Percentiles rank a stretch among this genome's conserved stretches.
Conservation (phyloP, 768 basidiomycete species). For the Fistulinella prunicolor region DNA sequence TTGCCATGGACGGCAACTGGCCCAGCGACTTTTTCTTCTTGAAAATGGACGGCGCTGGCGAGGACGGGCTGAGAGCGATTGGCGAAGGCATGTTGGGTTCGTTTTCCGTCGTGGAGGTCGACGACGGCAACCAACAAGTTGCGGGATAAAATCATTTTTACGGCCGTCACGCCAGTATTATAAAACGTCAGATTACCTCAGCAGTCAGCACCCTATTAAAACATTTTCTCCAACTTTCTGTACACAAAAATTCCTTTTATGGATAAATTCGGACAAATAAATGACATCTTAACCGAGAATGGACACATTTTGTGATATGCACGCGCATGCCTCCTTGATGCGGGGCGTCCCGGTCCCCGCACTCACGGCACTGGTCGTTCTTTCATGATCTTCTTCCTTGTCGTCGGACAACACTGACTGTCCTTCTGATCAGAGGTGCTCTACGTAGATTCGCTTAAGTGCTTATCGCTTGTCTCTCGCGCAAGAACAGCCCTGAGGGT, state of each 20-base stretch:
- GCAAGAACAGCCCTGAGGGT: too few relatives aligned
- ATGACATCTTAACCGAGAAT: background rate
- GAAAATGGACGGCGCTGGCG: slow-evolving; percentile 56
- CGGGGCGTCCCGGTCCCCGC: too few relatives aligned
- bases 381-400: too few relatives aligned
- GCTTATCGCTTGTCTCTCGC: too few relatives aligned
- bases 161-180: slow-evolving; percentile 19
- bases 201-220: slow-evolving; percentile 10
- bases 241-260: background rate
- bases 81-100: slow-evolving; percentile 48
- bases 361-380: too few relatives aligned
- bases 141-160: slow-evolving; percentile 6
- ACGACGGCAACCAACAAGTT: slow-evolving; percentile 15
- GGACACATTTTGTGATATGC: too few relatives aligned
- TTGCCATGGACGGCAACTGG: slow-evolving; percentile 40
- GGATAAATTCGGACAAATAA: background rate
- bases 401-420: too few relatives aligned
- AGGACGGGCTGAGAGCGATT: slow-evolving; percentile 56
- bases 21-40: slow-evolving; percentile 49
- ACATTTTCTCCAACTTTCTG: background rate
- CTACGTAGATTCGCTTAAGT: too few relatives aligned
- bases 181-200: slow-evolving; percentile 24
- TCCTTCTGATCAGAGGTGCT: too few relatives aligned
- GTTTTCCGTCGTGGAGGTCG: slow-evolving; percentile 7
- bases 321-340: too few relatives aligned